Percentiles rank a stretch among this genome's conserved stretches.
Evolutionary conservation across 768 basidiomycete species (phyloP).

Genomic region (Amanita muscaria): DNA sequence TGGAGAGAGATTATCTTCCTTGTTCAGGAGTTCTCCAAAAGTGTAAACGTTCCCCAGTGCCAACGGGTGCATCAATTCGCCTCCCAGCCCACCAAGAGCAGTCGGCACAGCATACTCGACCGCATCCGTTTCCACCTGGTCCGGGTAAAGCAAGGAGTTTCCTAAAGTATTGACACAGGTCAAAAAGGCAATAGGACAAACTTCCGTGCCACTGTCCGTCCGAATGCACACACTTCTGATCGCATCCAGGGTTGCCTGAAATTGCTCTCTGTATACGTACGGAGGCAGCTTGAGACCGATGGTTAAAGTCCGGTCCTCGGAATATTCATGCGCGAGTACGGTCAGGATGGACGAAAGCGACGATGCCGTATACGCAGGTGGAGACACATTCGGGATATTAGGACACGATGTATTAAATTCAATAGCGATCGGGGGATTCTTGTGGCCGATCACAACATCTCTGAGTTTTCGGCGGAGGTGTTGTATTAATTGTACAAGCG

Average conservation of each 20-base stretch:
- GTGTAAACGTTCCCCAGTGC: slow-evolving; percentile 71
- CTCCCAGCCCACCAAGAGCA: slow-evolving; percentile 64
- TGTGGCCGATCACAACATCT: slow-evolving; percentile 15
- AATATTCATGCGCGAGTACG: slow-evolving; percentile 41
- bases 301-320: slow-evolving; percentile 44
- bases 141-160: slow-evolving; percentile 51
- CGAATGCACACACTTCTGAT: no score
- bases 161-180: slow-evolving; percentile 81
- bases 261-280: slow-evolving; percentile 55
- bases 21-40: slow-evolving; percentile 42
- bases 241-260: slow-evolving; percentile 40
- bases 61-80: slow-evolving; percentile 65
- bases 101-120: slow-evolving; percentile 52
- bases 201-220: slow-evolving; percentile 10
- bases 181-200: slow-evolving; percentile 56
- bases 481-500: slow-evolving; percentile 57
- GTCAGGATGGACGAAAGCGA: slow-evolving; percentile 45
- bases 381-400: slow-evolving; percentile 57
- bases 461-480: slow-evolving; percentile 35
- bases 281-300: slow-evolving; percentile 78
- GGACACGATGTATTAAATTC: slow-evolving; percentile 86
- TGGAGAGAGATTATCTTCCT: slow-evolving; percentile 16
- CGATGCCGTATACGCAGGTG: slow-evolving; percentile 54
- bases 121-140: slow-evolving; percentile 28
- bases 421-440: slow-evolving; percentile 43